Evolutionary conservation across 1,284 basidiomycete species (phyloP), one percentile per base, ranked within the genome.

Genomic region (Ustilago sp.): DNA sequence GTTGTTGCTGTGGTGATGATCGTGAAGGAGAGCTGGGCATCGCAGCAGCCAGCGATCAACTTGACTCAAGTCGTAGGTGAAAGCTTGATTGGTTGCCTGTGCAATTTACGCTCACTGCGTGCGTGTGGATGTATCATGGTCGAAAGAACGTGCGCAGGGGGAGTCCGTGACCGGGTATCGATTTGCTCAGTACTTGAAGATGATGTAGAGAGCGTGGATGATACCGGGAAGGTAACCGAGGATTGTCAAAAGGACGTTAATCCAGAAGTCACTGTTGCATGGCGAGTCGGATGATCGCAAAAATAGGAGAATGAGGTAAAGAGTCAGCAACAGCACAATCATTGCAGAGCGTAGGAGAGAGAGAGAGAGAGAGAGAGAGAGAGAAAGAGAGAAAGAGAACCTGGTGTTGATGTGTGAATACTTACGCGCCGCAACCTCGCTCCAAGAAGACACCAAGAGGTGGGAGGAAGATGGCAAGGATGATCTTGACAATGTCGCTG

Each of bases 171-270:
- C 32, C 23, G 55, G 36, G 31, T 48, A 23, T n/a, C n/a, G 13
- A 38, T 6, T 15, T 62, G 59, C 68, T 73, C 64, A 80, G 54
- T 79, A 80, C 63, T 77, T 80, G 79, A 82, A 75, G 67, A 82
- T 82, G 65, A 82, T 74, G 79, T 82, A 82, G 48, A 82, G 71
- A 41, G 80, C 80, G 77, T 81, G 79, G 66, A 82, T 77, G 77
- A 82, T 82, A 66, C 80, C 80, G 28, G 80, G 74, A 31, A 74
- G 19, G 59, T 73, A 82, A 68, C 80, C 80, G 41, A 82, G 80
- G 56, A 82, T 82, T 59, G 77, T 80, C 61, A 80, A 67, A 48
- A 81, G 66, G 52, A 82, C 73, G 74, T 78, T 77, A 66, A 80
- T 67, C 68, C 67, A 74, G 54, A 68, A 73, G 72, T 74, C 68